Evolutionary conservation across 2,329 filamentous ascomycete genomes (phyloP), one percentile per base, ranked within the genome.

Genomic region (Claviceps purpurea): DNA sequence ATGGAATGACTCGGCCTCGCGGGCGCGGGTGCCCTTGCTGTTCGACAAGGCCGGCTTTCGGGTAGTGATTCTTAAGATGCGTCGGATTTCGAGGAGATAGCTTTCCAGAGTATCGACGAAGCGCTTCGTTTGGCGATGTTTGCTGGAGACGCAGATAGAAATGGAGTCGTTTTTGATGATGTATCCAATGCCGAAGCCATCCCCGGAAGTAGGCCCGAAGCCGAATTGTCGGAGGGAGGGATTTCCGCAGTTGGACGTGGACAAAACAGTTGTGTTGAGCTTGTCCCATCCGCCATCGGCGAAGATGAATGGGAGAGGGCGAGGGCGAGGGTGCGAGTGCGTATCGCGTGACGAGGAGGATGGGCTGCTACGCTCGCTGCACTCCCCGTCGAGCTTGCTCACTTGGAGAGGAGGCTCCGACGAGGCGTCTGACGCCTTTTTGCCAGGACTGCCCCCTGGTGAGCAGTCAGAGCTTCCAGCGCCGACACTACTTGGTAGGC

Each of bases 171-270:
- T 67, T 69, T 98, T 98, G 77, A 98, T 96, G 62, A 98, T 97
- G 71, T 98, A 98, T 2, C 93, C 93, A 52, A 98, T 96, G 34
- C 93, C 93, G 63, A 97, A 97, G 0, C 93, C 93, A 58, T 96
- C 89, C 2, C 84, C 91, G 0, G 87, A 91, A 0, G 91, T 95
- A 1, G 93, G 93, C 0, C 93, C 93, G 64, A 98, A 98, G 3
- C 93, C 93, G 61, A 98, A 98, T 61, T 97, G 91, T 2, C 93
- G 83, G 18, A 98, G 81, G 0, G 85, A 89, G 0, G 93, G 93
- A 68, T 97, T 98, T 54, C 93, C 93, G 68, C 93, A 98, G 73
- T 98, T 98, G n/a, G 90, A 96, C 0, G 93, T 97, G 6, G 88
- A 95, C 41, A 98, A 74, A 57, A 97, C 88, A 8, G 91, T 97